Base-by-base conservation (phyloP, 176 grass and related monocot genomes). In the Oryza brachyantha region DNA sequence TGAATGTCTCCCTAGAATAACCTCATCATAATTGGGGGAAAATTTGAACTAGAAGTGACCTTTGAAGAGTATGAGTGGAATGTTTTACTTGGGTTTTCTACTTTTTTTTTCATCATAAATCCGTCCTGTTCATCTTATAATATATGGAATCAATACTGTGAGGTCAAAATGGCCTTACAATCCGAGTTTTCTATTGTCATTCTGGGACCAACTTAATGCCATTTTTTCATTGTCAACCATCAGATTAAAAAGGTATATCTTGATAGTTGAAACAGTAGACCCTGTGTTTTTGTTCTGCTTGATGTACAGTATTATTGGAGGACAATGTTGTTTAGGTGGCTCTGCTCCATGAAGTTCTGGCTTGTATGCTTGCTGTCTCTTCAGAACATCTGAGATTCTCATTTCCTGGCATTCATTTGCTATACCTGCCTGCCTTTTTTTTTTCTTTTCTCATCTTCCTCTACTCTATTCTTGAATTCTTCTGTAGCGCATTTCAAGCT, bases 281-380 rank as follows among this genome's bases (percentile, higher is more conserved):
- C 2, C 0, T 4, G 13, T 75, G 5, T 40, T 22, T 29, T 5
- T 28, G 7, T 17, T 36, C 17, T 39, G 27, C 21, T 27, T 63
- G 24, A 39, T 12, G 13, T 76, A 24, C 17, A 12, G 42, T 16
- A 34, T 21, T 48, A 39, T 74, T 84, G 27, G 61, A 66, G 13
- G 13, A 81, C 36, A 27, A 21, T 68, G 79, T 85, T 82, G 31
- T 32, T 32, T 85, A 74, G 87, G 66, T 89, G 54, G 73, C 83
- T 73, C 87, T 89, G 73, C 83, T 85, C 78, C 87, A 82, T 74
- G 66, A 82, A 74, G 31, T 26, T 42, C 64, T 58, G 24, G 3
- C 7, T 24, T 65, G 62, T 75, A 61, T 37, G 45, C 22, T 68
- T 66, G 76, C 19, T 76, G 60, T 74, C 46, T 57, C 16, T 63